Evolutionary conservation across 768 basidiomycete genomes (phyloP).

Genomic region (Tricholoma sp.): DNA sequence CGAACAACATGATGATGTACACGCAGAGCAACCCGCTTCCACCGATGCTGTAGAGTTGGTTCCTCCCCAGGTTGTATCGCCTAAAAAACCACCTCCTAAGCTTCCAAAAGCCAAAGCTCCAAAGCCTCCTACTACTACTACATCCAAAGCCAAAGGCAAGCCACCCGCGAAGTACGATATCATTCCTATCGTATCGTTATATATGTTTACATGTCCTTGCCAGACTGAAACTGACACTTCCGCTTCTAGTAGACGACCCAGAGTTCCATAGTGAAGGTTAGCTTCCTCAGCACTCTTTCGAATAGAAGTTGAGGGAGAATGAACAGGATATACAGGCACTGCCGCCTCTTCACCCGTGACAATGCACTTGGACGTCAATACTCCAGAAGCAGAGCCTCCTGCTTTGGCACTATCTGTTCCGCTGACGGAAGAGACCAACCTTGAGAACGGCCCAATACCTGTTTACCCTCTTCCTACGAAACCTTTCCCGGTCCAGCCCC

Average conservation of each 20-base stretch:
- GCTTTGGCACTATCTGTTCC: constrained; percentile 26
- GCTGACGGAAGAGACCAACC: constrained; percentile 39
- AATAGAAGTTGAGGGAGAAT: constrained; percentile 5
- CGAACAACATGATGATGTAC: constrained; percentile 31
- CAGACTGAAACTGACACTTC: constrained; percentile 24
- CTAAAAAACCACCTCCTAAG: constrained; percentile 33
- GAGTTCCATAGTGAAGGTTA: constrained; percentile 61
- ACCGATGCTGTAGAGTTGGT: constrained; percentile 16
- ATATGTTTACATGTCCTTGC: constrained; percentile 8
- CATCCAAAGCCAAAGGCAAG: constrained; percentile 31
- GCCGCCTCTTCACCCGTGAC: constrained; percentile 69
- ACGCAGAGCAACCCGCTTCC: constrained; percentile 19
- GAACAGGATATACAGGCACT: constrained; percentile 56
- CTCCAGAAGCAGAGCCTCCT: constrained; percentile 46
- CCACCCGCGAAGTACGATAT: constrained; percentile 25
- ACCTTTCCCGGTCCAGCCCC: constrained; percentile 77
- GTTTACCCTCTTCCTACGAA: constrained; percentile 77
- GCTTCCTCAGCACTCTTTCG: constrained; percentile 6
- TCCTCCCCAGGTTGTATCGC: constrained; percentile 34
- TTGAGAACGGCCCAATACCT: constrained; percentile 61
- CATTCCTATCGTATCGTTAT: neutral
- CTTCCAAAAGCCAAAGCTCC: constrained; percentile 17
- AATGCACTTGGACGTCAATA: constrained; percentile 39
- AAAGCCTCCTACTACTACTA: constrained; percentile 33
- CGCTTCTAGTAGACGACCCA: constrained; percentile 42